Percentiles rank a stretch among this genome's conserved stretches.
phyloP scores from a whole-genome alignment of 1,284 basidiomycete species.

The Ganoderma lucidum region DNA sequence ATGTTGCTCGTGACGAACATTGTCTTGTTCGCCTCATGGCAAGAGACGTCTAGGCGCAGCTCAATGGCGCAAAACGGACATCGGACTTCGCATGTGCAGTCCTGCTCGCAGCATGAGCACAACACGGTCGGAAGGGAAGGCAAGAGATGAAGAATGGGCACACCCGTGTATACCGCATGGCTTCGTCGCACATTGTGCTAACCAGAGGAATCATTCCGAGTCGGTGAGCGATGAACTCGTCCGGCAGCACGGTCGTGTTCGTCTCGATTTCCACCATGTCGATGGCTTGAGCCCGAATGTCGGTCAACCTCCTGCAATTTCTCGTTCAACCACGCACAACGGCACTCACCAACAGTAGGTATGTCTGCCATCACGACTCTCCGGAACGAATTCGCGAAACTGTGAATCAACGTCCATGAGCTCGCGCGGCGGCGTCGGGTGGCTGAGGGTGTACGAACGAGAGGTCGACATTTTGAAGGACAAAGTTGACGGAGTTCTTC shows the following conservation, averaged over 20 bases:
- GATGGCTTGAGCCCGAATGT: constrained; percentile 70
- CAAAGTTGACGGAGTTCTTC: constrained; percentile 85
- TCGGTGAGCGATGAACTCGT: constrained; percentile 98
- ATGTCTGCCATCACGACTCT: constrained; percentile 96
- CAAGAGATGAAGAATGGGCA: constrained; percentile 54
- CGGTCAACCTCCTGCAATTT: not conserved
- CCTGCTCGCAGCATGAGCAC: constrained; percentile 54
- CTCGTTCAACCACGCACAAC: not conserved
- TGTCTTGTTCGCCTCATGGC: constrained; percentile 67
- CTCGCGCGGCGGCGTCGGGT: constrained; percentile 14
- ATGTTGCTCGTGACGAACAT: constrained; percentile 87
- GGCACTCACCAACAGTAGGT: constrained; percentile 85
- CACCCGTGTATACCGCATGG: constrained; percentile 86
- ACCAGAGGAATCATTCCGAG: constrained; percentile 94
- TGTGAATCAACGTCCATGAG: constrained; percentile 41
- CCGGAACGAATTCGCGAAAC: constrained; percentile 89
- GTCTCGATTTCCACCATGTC: constrained; percentile 95
- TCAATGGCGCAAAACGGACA: constrained; percentile 87
- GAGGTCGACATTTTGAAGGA: constrained; percentile 92
- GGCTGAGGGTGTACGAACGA: constrained; percentile 59
- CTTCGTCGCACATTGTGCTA: constrained; percentile 86
- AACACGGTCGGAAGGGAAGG: not conserved
- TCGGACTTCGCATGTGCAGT: constrained; percentile 83
- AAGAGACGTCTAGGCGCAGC: constrained; percentile 76
- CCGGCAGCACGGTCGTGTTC: constrained; percentile 95